phyloP scores from a whole-genome alignment of 139 green algal genomes.

The Chlamydomonas sp. region DNA sequence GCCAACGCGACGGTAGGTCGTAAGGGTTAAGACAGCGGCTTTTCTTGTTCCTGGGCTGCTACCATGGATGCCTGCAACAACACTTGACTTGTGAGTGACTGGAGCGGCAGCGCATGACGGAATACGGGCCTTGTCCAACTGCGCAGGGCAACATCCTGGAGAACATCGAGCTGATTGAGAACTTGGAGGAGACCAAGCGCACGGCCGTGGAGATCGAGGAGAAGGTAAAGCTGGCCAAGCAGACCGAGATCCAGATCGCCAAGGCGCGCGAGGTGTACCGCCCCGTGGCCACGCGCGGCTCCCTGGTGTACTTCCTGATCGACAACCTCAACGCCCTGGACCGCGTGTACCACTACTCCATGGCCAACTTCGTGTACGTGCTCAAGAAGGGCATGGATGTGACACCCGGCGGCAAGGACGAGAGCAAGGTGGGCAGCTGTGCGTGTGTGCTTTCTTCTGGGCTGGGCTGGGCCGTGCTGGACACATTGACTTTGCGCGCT shows the following conservation, averaged over 20 bases:
- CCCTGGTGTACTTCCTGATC: conserved; percentile 92
- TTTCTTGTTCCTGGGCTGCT: too few species aligned
- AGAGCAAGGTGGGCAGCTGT: conserved; percentile 45
- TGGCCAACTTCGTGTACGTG: conserved; percentile 91
- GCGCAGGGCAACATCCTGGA: conserved; percentile 92
- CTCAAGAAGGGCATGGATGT: conserved; percentile 87
- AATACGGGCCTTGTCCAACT: too few species aligned
- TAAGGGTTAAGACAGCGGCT: too few species aligned
- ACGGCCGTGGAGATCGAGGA: conserved; percentile 87
- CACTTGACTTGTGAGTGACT: too few species aligned
- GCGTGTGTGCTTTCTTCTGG: not conserved
- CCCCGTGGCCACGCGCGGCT: conserved; percentile 82
- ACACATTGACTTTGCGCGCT: not conserved
- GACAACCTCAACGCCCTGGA: conserved; percentile 89
- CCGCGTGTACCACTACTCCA: conserved; percentile 93
- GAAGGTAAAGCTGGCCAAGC: conserved; percentile 81
- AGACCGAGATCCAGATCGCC: conserved; percentile 79
- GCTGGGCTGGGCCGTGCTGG: not conserved
- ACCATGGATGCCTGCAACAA: too few species aligned
- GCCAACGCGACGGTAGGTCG: conserved; percentile 71
- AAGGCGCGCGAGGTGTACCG: conserved; percentile 85
- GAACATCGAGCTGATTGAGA: conserved; percentile 91
- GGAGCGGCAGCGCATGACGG: too few species aligned
- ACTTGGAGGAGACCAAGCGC: conserved; percentile 92
- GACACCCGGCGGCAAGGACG: conserved; percentile 68